Percentiles rank a stretch among this genome's conserved stretches.
Evolutionary conservation across 306 rosid species (phyloP).

Genomic region (Rosa multiflora): DNA sequence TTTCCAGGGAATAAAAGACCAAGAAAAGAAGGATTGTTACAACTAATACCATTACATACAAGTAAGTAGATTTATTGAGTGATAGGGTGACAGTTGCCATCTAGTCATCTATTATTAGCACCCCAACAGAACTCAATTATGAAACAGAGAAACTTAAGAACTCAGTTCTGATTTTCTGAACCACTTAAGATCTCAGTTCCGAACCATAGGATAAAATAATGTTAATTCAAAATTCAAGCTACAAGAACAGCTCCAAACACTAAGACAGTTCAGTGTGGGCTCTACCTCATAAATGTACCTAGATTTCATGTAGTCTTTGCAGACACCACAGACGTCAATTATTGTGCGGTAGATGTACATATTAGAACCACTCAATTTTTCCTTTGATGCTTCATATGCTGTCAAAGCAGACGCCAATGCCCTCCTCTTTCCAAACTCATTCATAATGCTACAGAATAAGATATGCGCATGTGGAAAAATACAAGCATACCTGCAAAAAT

Average conservation of each 20-base stretch:
- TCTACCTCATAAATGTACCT: conserved; percentile 88
- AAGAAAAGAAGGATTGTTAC: background rate
- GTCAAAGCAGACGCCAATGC: conserved; percentile 68
- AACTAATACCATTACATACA: background rate
- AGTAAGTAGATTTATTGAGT: background rate
- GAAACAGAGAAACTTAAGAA: background rate
- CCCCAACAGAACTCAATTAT: background rate
- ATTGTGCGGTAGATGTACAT: conserved; percentile 82
- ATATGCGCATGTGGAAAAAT: conserved; percentile 70
- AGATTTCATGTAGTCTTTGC: conserved; percentile 74
- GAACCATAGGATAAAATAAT: background rate
- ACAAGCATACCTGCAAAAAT: conserved; percentile 76
- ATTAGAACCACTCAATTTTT: conserved; percentile 46
- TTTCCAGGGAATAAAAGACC: background rate
- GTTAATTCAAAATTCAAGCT: background rate
- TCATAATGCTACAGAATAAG: conserved; percentile 58
- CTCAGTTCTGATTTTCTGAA: background rate
- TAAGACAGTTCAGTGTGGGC: conserved; percentile 26
- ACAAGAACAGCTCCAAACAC: conserved; percentile 11
- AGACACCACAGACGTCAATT: conserved; percentile 80
- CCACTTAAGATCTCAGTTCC: background rate
- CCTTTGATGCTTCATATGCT: conserved; percentile 66
- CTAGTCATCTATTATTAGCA: background rate
- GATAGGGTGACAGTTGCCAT: background rate
- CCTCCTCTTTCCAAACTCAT: conserved; percentile 76